Evolutionary conservation across 345 rosid species (phyloP).

Genomic region (Passiflora organensis): DNA sequence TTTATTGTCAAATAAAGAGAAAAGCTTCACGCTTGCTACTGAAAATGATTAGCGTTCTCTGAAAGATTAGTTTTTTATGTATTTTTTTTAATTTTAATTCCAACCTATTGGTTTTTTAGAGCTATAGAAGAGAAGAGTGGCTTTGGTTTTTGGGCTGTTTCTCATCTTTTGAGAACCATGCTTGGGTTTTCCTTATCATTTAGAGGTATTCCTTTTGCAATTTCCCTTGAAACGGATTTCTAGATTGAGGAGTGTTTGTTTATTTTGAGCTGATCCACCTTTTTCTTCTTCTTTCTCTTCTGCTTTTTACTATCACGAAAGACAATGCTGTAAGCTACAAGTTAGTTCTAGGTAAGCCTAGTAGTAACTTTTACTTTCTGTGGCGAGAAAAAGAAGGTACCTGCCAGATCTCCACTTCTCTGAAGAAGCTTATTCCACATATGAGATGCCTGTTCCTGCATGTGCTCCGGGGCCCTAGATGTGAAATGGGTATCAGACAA

Average conservation of each 20-base stretch:
- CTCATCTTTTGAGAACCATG: slow-evolving; percentile 78
- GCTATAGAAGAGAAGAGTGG: no score
- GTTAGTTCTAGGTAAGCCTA: slow-evolving; percentile 17
- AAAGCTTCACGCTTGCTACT: slow-evolving; percentile 28
- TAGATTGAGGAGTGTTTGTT: slow-evolving; percentile 8
- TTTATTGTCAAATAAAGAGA: neutral
- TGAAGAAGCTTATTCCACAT: slow-evolving; percentile 1
- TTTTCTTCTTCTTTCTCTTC: slow-evolving; percentile 7
- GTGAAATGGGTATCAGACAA: no score
- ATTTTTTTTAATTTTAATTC: no score
- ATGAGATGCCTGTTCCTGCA: neutral
- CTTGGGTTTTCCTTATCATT: no score
- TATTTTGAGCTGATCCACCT: no score
- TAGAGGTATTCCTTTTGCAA: no score
- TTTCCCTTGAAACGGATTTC: no score
- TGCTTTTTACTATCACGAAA: slow-evolving; percentile 31
- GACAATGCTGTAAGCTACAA: slow-evolving; percentile 43
- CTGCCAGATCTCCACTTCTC: slow-evolving; percentile 15
- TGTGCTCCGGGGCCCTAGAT: no score
- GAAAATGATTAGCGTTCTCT: slow-evolving; percentile 48
- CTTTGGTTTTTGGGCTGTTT: slow-evolving; percentile 64
- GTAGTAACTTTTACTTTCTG: slow-evolving; percentile 22
- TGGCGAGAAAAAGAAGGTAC: slow-evolving; percentile 18
- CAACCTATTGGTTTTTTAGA: no score
- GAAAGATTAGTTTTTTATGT: slow-evolving; percentile 1